A percentile compares a stretch with the other conserved stretches of the same genome.
phyloP scores from a whole-genome alignment of 495 filamentous ascomycete species.

The Daldinia decipiens region DNA sequence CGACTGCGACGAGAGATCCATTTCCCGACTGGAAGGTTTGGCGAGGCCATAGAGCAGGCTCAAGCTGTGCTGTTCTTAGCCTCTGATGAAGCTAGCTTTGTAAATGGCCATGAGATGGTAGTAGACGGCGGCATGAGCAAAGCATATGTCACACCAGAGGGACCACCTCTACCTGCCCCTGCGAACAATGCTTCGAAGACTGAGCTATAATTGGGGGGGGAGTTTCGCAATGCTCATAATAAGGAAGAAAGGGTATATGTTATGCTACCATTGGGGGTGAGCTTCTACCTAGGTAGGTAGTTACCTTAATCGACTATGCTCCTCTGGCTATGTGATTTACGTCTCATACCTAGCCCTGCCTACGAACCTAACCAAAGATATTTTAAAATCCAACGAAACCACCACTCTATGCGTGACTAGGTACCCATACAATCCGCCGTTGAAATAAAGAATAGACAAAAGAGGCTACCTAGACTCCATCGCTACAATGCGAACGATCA shows the following conservation, averaged over 20 bases:
- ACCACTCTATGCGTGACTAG: not conserved
- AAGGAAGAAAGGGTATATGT: not conserved
- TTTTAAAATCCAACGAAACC: not conserved
- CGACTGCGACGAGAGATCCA: conserved; percentile 88
- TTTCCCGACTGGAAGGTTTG: conserved; percentile 94
- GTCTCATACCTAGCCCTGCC: not conserved
- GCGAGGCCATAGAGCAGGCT: conserved; percentile 94
- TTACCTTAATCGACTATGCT: not conserved
- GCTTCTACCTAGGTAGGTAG: not conserved
- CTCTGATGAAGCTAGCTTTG: conserved; percentile 92
- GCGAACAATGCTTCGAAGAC: conserved; percentile 69
- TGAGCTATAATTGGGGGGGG: conserved; percentile 33
- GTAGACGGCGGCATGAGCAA: conserved; percentile 98
- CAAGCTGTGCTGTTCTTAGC: conserved; percentile 94
- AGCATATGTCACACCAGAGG: conserved; percentile 94
- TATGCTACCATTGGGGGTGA: not conserved
- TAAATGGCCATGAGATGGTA: conserved; percentile 90
- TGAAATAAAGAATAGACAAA: not conserved
- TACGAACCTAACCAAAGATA: not conserved
- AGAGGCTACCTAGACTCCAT: conserved; percentile 26
- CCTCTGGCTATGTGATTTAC: not conserved
- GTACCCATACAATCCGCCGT: not conserved
- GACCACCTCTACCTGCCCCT: conserved; percentile 74
- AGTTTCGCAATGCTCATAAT: not conserved
- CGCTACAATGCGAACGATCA: conserved; percentile 17